These are phyloP conservation scores for Cercospora sp. DNA, from an alignment of 2,329 filamentous ascomycete genomes.

Conservation along the genomic window DNA sequence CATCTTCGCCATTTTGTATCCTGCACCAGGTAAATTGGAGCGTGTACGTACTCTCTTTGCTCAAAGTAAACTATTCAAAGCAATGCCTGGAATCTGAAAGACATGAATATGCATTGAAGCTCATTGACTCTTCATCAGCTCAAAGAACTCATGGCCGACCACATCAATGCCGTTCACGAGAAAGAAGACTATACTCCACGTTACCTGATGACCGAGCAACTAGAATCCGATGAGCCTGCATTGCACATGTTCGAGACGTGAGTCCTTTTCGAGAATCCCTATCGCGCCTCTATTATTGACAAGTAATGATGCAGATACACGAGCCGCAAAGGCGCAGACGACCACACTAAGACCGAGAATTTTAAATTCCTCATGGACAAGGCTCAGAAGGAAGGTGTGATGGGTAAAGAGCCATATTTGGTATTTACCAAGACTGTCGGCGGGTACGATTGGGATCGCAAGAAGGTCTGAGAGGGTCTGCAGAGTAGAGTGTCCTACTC, in stretches of 20 bases:
- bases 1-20: slow-evolving; percentile 26
- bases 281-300: too few relatives aligned
- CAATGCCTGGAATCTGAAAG: too few relatives aligned
- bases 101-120: too few relatives aligned
- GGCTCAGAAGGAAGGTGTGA: slow-evolving; percentile 25
- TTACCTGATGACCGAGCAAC: slow-evolving; percentile 29
- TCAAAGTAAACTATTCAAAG: too few relatives aligned
- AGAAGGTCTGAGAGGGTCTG: slow-evolving; percentile 13
- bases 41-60: slow-evolving; percentile 1
- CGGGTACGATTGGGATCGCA: slow-evolving; percentile 27
- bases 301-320: slow-evolving; percentile 20
- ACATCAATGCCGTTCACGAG: slow-evolving; percentile 22
- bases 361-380: slow-evolving; percentile 25
- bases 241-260: slow-evolving; percentile 31
- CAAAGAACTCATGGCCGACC: slow-evolving; percentile 22
- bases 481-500: neutral
- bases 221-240: slow-evolving; percentile 25
- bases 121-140: slow-evolving; percentile 8
- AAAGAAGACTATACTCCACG: slow-evolving; percentile 29
- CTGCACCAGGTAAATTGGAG: slow-evolving; percentile 21
- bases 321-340: slow-evolving; percentile 22
- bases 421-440: slow-evolving; percentile 27
- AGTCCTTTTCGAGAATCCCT: neutral
- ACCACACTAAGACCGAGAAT: slow-evolving; percentile 24
- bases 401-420: slow-evolving; percentile 25